Conservation (phyloP, 202 grass and related monocot species). For the Dendrocalamus latiflorus region DNA sequence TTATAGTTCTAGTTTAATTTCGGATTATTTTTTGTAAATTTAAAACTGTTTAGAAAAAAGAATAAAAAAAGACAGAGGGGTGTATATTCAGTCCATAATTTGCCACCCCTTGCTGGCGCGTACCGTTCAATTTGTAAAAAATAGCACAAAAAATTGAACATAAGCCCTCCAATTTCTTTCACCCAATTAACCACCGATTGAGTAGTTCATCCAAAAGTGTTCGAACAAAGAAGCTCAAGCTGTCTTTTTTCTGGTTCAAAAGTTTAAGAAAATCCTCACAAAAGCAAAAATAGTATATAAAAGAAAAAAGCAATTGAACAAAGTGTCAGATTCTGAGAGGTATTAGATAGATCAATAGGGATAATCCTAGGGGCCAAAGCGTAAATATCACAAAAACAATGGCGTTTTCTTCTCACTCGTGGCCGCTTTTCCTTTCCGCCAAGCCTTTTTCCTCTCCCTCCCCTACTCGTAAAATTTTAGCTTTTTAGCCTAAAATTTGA, state of each 20-base stretch:
- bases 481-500: no score
- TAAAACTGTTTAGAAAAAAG: background rate
- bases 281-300: background rate
- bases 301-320: background rate
- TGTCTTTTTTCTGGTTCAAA: background rate
- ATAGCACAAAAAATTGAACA: no score
- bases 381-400: background rate
- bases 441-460: no score
- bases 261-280: background rate
- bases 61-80: background rate
- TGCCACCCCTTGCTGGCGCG: slow-evolving; percentile 27
- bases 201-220: no score
- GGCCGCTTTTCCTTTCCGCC: slow-evolving; percentile 25
- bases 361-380: background rate
- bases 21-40: background rate
- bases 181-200: no score
- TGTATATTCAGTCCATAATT: slow-evolving; percentile 19
- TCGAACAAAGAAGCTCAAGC: background rate
- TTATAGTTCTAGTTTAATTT: background rate
- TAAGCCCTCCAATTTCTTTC: no score
- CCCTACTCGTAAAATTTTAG: no score
- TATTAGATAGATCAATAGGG: background rate
- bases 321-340: background rate
- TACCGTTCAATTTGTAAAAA: no score
- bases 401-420: background rate